Evolutionary conservation across 2,329 filamentous ascomycete species (phyloP), one percentile per base, ranked within the genome.

Genomic region (Penicillium griseofulvum): DNA sequence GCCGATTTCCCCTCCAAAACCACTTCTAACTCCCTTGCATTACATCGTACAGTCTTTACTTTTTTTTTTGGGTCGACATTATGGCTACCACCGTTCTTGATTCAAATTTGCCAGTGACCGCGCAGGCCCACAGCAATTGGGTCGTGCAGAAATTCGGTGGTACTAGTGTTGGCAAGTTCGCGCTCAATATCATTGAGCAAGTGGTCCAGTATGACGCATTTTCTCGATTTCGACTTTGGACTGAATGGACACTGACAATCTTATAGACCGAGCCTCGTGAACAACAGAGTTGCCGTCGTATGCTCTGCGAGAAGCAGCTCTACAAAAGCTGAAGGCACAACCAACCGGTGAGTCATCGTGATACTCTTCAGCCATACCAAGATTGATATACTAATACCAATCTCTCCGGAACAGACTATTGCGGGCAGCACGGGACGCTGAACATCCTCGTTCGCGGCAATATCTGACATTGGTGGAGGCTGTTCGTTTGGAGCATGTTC

Each of bases 71-170:
- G 43, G n/a, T 48, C 33, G 34, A 37, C 38, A 51, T 6, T 17
- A 57, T 56, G 42, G 29, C 41, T 36, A 49, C 51, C 26, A 47
- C 52, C 22, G 9, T 42, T n/a, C 37, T 44, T 33, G 36, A 44
- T 53, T 57, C 48, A 50, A 55, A 34, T 37, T 28, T 50, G 33
- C 51, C 48, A 47, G 51, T 54, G 57, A 48, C 49, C 43, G 43
- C 39, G 14, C 46, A 49, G 56, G 60, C 58, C 57, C 59, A 64
- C 48, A 68, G 69, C 59, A 77, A 79, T 61, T 96, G 91, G 92
- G 82, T 96, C 29, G 89, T 97, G 48, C 91, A 96, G 74, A 97
- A 97, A 76, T 96, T 96, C 74, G 92, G 92, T 59, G 93, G 93
- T 49, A 99, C 93, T 49, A 96, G 90, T 70, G 89, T 97, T 49